Evolutionary conservation across 495 filamentous ascomycete species (phyloP), one percentile per base, ranked within the genome.

Genomic region (Chaetomium tenue): DNA sequence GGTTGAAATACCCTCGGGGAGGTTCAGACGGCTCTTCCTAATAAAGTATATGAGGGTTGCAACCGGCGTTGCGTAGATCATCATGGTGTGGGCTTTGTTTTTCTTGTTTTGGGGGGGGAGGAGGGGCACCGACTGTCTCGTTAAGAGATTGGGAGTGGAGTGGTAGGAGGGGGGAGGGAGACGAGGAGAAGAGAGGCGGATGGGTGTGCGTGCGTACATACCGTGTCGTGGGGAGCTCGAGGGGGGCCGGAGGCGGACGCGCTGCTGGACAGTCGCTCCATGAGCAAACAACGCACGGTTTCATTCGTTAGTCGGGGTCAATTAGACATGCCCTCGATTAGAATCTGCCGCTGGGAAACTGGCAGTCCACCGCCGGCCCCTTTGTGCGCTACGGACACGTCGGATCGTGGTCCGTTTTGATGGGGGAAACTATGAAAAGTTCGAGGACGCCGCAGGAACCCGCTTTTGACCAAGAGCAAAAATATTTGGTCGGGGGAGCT

Each of bases 1-100:
- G 23, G 40, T 2, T 26, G 9, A 25, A 30, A 6, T n/a, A n/a
- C 7, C 40, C 53, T 50, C 65, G 66, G 62, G 71, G 66, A 50
- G 77, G 77, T 77, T 81, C 75, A 81, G 74, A 80, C 79, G 79
- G 79, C 79, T 81, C 79, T 81, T 81, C 79, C 79, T 81, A 80
- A 74, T 72, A 66, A 39, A 40, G 55, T 46, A 51, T 44, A 61
- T 71, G 68, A 79, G 77, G 77, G 79, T 79, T 72, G 78, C 78
- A 78, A 78, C 76, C 70, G 74, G 73, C 72, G 73, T 75, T 78
- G 78, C 77, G 73, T 67, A 78, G 64, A 72, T 81, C 79, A 81
- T 81, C 79, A 81, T 80, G 59, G 65, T 62, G 65, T 11, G 26
- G 59, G 33, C 48, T 54, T 60, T 65, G 54, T 20, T 58, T 37